phyloP scores from a whole-genome alignment of 106 monocot species.

The Dendrobium catenatum region DNA sequence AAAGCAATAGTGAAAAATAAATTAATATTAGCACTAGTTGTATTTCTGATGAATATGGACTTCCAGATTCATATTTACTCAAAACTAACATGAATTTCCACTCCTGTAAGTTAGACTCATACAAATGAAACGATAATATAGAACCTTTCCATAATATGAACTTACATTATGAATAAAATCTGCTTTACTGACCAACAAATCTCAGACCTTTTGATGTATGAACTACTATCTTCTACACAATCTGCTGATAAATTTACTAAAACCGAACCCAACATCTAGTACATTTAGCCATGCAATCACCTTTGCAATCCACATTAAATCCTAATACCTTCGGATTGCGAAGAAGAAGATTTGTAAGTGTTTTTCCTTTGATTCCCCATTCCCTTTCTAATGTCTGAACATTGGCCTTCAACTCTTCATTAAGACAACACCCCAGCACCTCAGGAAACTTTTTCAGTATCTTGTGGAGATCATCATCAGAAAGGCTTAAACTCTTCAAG shows the following conservation, averaged over 20 bases:
- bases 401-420: constrained; percentile 61
- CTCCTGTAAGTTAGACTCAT: not conserved
- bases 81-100: too few species aligned
- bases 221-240: not conserved
- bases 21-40: not conserved
- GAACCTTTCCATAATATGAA: not conserved
- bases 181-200: not conserved
- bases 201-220: not conserved
- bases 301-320: constrained; percentile 88
- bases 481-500: constrained; percentile 54
- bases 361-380: constrained; percentile 86
- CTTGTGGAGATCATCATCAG: constrained; percentile 77
- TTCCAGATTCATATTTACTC: too few species aligned
- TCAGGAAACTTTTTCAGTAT: constrained; percentile 89
- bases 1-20: not conserved
- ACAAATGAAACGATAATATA: not conserved
- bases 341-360: constrained; percentile 70
- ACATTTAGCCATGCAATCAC: constrained; percentile 85
- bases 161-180: not conserved
- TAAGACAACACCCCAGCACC: constrained; percentile 73
- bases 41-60: too few species aligned
- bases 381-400: constrained; percentile 53
- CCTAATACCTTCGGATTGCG: constrained; percentile 89
- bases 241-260: constrained; percentile 13
- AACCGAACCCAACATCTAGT: constrained; percentile 91